Evolutionary conservation across 176 grass and related monocot species (phyloP), one percentile per base, ranked within the genome.

Genomic region (Poa annua): DNA sequence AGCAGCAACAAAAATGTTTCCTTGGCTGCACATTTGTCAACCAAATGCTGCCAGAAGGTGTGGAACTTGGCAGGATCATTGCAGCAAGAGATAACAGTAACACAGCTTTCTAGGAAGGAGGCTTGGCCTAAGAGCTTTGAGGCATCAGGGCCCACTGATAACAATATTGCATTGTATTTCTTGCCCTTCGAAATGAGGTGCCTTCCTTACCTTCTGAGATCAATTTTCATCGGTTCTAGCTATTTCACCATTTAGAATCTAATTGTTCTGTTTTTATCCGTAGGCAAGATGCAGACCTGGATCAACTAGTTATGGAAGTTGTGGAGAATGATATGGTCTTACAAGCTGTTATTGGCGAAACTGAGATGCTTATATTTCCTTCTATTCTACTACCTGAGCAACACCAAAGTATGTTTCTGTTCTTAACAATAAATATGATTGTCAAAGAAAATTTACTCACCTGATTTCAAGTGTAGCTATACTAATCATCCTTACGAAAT

Each of bases 131-230:
- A 85, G 84, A 83, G 49, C 29, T 90, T 84, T 21, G 42, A 91
- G 19, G 59, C 14, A 66, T 91, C 78, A 79, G 68, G 19, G 35
- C 92, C 84, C 5, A 94, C 29, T 36, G 86, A 42, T 33, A 21
- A 84, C 5, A 56, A n/a, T 34, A 89, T 94, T 78, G 95, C 88
- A 12, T 81, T 94, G 26, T 92, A 81, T 86, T 94, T 94, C 35
- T 88, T 97, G n/a, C 83, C 88, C 5, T 17, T 24, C n/a, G 36
- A 91, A 87, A 86, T 73, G 44, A 87, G 88, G 90, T 94, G 53
- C 11, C 12, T 48, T 59, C 4, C 41, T 64, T 41, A 6, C 34
- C 1, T 20, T 52, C 66, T 16, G 24, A 34, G 11, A 38, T 64
- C 52, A 12, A 1, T 32, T 62, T 64, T 11, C 63, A 55, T 19